Conservation (phyloP, 2,329 filamentous ascomycete genomes). For the Arthrocladium fulminans region DNA sequence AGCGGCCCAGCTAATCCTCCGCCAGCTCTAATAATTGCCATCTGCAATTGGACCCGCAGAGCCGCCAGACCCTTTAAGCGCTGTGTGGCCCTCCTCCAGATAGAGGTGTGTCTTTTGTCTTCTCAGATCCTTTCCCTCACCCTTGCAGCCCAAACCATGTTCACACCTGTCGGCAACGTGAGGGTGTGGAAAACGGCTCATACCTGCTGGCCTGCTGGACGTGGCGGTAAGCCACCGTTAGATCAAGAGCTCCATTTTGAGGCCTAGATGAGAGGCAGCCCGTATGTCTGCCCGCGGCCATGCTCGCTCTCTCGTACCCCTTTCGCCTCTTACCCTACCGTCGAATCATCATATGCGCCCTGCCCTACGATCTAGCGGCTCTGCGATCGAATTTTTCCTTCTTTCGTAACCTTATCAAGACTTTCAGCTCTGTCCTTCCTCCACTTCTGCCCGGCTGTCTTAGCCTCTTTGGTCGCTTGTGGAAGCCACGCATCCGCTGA, state of each 20-base stretch:
- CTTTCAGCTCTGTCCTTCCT: conserved; percentile 3
- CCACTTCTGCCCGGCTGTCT: neutral
- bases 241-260: neutral
- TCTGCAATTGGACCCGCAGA: neutral
- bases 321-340: neutral
- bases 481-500: conserved; percentile 1
- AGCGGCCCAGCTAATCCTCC: neutral
- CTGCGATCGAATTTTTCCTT: conserved; percentile 1
- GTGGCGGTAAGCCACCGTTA: too few relatives aligned
- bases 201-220: neutral
- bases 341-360: conserved; percentile 1
- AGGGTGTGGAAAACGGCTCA: neutral
- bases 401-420: neutral
- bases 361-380: conserved; percentile 2
- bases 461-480: neutral
- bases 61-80: neutral
- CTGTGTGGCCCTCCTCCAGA: neutral
- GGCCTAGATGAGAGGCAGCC: neutral
- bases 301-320: neutral
- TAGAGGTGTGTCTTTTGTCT: neutral
- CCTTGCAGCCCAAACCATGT: neutral
- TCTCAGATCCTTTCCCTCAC: neutral
- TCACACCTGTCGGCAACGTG: neutral
- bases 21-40: neutral
- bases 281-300: neutral